These are phyloP conservation scores for Aegle marmelos DNA, from an alignment of 345 rosid species.

Conservation along the genomic window DNA sequence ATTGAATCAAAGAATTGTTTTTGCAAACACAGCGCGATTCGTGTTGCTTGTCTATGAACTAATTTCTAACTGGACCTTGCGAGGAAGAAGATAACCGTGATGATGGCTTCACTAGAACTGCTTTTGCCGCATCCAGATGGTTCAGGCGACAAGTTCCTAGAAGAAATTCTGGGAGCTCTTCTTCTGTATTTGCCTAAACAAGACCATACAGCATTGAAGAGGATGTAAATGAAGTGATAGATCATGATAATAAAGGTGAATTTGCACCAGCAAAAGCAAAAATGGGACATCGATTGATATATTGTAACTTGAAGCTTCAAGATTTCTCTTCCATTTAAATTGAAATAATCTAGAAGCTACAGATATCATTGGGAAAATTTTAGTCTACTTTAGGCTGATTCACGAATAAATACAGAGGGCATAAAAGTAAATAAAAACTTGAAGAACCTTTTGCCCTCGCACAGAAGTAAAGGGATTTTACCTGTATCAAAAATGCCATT, in stretches of 20 bases:
- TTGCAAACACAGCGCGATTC: not conserved
- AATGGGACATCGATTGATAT: not conserved
- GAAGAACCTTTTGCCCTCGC: not conserved
- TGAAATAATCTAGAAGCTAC: not conserved
- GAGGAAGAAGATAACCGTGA: not conserved
- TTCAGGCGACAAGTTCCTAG: constrained; percentile 88
- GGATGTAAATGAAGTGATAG: not conserved
- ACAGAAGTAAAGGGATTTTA: constrained; percentile 18
- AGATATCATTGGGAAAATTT: not conserved
- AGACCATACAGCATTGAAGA: not conserved
- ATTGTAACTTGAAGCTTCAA: not conserved
- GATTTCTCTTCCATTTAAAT: not conserved
- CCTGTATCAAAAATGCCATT: constrained; percentile 96
- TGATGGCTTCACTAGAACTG: constrained; percentile 47
- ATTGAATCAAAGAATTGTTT: constrained; percentile 35
- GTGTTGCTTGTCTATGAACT: not conserved
- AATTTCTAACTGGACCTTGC: not conserved
- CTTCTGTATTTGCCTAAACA: constrained; percentile 72
- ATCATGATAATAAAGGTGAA: not conserved
- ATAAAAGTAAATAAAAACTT: not conserved
- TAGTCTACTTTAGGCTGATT: not conserved
- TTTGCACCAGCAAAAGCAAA: not conserved
- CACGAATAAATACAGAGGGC: not conserved
- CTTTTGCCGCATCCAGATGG: constrained; percentile 74
- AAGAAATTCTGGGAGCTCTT: constrained; percentile 91